Base-by-base conservation (phyloP, 1,139 yeast genomes). In the Hyphopichia fennica region DNA sequence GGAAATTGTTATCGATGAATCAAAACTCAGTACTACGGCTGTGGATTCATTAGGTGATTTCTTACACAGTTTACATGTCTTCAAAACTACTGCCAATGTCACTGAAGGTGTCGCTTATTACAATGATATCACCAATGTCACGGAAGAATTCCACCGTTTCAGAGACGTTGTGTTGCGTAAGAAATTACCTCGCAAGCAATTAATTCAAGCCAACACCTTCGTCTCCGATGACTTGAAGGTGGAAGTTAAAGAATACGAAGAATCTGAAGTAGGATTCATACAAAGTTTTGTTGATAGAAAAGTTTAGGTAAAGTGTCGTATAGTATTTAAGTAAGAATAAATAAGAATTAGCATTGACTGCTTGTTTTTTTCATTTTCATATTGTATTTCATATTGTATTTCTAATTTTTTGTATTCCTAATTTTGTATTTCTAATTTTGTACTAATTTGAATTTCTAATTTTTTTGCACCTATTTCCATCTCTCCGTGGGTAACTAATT, bases 131-230 rank as follows among this genome's bases (percentile, higher is more conserved):
- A 84, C 95, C 13, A 69, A 75, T 2, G 95, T 88, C 30, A 76
- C 81, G 5, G 73, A 71, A 11, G 87, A 84, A 20, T 67, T 84
- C 47, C 79, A 85, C 33, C 67, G 73, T 51, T 84, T 76, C 58
- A 77, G 96, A 65, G 84, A 82, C 44, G 69, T 75, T 36, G 90
- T 89, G 16, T 67, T 88, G 48, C 69, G 69, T 41, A 84, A 87
- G 60, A 87, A 88, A 65, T 70, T 83, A 49, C 95, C 96, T 47
- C 78, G 96, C 60, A 84, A 83, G 62, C 95, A 87, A 60, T 77
- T 85, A 54, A 81, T 89, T 45, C 96, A 89, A 65, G 88, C 89
- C 29, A 89, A 89, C 63, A 84, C 95, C 7, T 56, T 65, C 22
- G 47, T 78, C 35, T 56, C 59, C 8, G 59, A 52, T 6, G 64